Base-by-base conservation (phyloP, 768 basidiomycete genomes). In the Termitomyces sp. region DNA sequence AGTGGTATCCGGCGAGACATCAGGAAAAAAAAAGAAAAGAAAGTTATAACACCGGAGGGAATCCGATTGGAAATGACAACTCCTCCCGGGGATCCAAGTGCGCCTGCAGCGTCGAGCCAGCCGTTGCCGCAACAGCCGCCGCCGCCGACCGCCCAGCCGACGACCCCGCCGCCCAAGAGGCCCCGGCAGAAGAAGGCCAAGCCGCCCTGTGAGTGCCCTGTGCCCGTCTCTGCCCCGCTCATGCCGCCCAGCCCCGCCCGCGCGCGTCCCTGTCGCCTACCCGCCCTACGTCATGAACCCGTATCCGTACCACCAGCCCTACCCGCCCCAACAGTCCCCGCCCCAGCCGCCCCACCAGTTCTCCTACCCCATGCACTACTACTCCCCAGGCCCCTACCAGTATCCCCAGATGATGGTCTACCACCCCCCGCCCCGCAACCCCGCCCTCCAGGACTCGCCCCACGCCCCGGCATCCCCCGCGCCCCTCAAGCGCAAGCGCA, bases 351-450 rank as follows among this genome's bases (percentile, higher is more conserved):
- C 66, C 6, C 76, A 72, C 66, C 86, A 87, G 70, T 74, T 77
- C 38, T 82, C 83, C 16, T 70, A 78, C 32, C 74, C 82, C 16
- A 87, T 86, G 57, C 72, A 79, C 35, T 73, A 77, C 40, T 86
- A 87, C 66, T 75, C 84, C 51, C 76, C 80, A n/a, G 35, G n/a
- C 7, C 58, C 58, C 0, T 89, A 89, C 66, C 80, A 84, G 58
- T 89, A 88, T 70, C 77, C 82, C 59, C 85, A 85, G 60, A 84
- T 89, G 81, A 80, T 89, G 77, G 84, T 89, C 80, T 90, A 89
- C 64, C 78, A 80, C 28, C 49, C 50, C 4, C 74, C 75, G 7
- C 76, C 78, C 20, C 76, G 77, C 38, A 68, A 70, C n/a, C n/a
- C n/a, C 28, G 71, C 71, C 51, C 63, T 66, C 5, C 76, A 68